Base-by-base conservation (phyloP, 768 basidiomycete species). In the Boletus patriciae region DNA sequence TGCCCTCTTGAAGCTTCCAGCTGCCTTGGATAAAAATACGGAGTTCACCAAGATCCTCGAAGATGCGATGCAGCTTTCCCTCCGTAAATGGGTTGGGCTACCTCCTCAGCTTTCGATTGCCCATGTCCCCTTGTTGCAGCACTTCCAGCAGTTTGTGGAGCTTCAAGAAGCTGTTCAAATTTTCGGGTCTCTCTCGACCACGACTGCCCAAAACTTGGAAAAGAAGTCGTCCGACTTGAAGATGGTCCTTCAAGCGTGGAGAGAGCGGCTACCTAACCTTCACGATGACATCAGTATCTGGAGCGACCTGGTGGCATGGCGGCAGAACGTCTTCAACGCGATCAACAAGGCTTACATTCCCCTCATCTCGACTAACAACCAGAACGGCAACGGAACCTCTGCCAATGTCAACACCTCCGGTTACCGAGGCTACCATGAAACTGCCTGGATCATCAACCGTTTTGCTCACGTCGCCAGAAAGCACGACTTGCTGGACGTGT, bases 391-490 rank as follows among this genome's bases (percentile, higher is more conserved):
- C 43, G 74, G 80, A 13, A 69, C 82, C 18, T 74, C 82, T 23
- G 80, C 76, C 37, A 88, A 81, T 56, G 76, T 86, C 41, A 91
- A 86, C 54, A 94, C 92, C 2, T 90, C 86, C 66, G 96, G 94
- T 8, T 98, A 93, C 70, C 84, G 97, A 49, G 97, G 97, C 9
- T 98, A 92, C 71, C 97, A 99, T 68, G 97, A 99, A 77, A 98
- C 94, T 0, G 97, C 97, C 8, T 99, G 97, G 97, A 98, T 97
- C 68, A 98, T 98, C 77, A 99, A 99, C 70, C 88, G 97, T 16
- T 98, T 99, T 68, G 97, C 97, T 10, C 96, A 99, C 74, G 94
- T 98, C 52, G 97, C 97, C 21, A 83, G 97, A 55, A 96, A 98
- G 74, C 97, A 99, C 67, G 91, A 95, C 59, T 81, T 99, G 8